Conservation (phyloP, 331 rosid species). For the Telfairia occidentalis region DNA sequence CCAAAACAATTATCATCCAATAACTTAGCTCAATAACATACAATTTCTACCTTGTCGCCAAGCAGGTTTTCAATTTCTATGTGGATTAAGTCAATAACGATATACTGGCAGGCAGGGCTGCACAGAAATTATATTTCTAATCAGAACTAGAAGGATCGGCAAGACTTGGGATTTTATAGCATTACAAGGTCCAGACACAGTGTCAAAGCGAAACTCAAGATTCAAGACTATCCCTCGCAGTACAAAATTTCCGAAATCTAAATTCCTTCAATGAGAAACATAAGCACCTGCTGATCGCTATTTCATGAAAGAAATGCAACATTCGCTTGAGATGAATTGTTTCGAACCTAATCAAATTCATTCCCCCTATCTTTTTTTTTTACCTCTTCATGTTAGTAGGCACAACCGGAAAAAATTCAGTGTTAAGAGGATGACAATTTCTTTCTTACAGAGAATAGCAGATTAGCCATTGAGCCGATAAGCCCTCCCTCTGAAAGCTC, state of each 20-base stretch:
- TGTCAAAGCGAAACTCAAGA: background rate
- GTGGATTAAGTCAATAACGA: background rate
- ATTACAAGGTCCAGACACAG: background rate
- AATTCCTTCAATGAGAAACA: background rate
- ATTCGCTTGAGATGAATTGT: background rate
- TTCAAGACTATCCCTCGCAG: background rate
- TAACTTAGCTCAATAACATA: no score
- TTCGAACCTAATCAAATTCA: background rate
- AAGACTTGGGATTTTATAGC: background rate
- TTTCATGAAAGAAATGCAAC: background rate
- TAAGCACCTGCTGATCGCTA: background rate
- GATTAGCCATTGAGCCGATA: conserved; percentile 42
- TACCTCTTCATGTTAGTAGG: background rate
- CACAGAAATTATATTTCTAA: background rate
- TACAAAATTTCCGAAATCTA: background rate
- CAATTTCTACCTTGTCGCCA: no score
- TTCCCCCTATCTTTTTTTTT: background rate
- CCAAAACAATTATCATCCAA: no score
- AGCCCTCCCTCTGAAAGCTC: conserved; percentile 77
- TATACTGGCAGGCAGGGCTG: background rate
- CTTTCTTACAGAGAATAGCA: background rate
- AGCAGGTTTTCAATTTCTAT: background rate
- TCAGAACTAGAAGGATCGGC: background rate
- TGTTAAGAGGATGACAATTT: background rate
- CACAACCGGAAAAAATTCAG: background rate